These are phyloP conservation scores for Aspergillus novoparasiticus DNA, from an alignment of 2,329 filamentous ascomycete species.

Conservation along the genomic window DNA sequence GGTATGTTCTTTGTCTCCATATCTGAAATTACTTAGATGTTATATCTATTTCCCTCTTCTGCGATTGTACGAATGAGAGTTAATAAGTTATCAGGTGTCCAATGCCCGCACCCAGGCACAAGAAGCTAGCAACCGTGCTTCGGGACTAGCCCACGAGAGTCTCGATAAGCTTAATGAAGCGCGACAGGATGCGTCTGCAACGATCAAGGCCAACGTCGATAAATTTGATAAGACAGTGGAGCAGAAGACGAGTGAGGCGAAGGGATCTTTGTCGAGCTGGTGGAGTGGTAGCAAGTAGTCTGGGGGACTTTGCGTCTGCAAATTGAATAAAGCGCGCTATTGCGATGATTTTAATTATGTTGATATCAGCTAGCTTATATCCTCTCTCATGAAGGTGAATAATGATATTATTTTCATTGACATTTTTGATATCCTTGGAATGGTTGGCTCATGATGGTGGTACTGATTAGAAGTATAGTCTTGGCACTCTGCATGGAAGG, in stretches of 20 bases:
- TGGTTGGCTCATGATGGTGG: not conserved
- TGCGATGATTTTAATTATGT: not conserved
- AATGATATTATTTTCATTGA: not conserved
- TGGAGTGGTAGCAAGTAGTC: constrained; percentile 58
- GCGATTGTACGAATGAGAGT: not conserved
- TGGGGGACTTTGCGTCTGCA: not conserved
- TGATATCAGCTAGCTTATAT: not conserved
- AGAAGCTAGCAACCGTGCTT: constrained; percentile 60
- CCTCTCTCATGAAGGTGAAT: not conserved
- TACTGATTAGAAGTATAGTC: not conserved
- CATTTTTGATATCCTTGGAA: not conserved
- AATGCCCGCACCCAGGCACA: constrained; percentile 60
- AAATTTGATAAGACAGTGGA: constrained; percentile 82
- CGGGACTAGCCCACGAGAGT: constrained; percentile 63
- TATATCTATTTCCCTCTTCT: not conserved
- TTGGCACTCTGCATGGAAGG: not conserved
- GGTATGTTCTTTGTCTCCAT: constrained; percentile 53
- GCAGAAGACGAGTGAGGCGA: constrained; percentile 76
- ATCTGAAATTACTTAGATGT: not conserved
- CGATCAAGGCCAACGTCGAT: constrained; percentile 60
- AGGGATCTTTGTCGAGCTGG: constrained; percentile 82
- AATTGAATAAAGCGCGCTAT: not conserved
- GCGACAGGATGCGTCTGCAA: constrained; percentile 63
- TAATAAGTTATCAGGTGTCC: constrained; percentile 49
- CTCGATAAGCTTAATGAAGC: constrained; percentile 60